Conservation (phyloP, 139 green algal species). For the Nannochloris sp. region DNA sequence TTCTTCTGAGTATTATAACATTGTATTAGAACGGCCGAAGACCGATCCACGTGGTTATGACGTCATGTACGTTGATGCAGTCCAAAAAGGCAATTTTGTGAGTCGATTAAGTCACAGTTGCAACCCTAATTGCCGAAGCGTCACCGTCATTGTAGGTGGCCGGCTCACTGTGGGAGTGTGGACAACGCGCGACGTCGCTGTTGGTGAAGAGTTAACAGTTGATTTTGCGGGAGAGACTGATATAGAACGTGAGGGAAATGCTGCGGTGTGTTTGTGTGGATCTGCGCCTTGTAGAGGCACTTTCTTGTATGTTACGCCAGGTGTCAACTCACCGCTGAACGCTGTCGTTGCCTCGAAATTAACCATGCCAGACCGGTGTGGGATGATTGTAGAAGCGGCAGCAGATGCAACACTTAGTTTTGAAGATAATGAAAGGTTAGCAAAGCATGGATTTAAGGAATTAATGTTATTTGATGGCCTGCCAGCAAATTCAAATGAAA, state of each 20-base stretch:
- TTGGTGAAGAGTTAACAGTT: conserved; percentile 76
- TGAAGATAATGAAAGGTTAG: conserved; percentile 44
- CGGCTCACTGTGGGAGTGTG: conserved; percentile 75
- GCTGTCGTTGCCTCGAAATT: conserved; percentile 50
- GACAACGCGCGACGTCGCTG: conserved; percentile 47
- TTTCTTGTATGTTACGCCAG: conserved; percentile 23
- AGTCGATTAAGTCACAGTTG: conserved; percentile 85
- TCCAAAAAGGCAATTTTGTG: conserved; percentile 71
- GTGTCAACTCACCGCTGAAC: conserved; percentile 48
- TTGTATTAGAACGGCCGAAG: conserved; percentile 55
- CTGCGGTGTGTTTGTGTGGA: conserved; percentile 73
- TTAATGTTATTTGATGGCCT: conserved; percentile 26
- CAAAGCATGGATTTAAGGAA: conserved; percentile 25
- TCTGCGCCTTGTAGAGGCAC: conserved; percentile 52
- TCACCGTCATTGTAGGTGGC: conserved; percentile 51
- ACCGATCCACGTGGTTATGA: conserved; percentile 51
- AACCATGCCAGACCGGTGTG: conserved; percentile 64
- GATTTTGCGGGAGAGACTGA: conserved; percentile 81
- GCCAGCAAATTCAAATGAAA: background rate
- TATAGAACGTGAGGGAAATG: conserved; percentile 60
- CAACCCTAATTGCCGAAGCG: conserved; percentile 79
- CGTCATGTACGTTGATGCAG: conserved; percentile 70
- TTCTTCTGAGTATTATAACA: conserved; percentile 94
- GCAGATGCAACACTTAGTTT: conserved; percentile 21
- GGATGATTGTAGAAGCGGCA: conserved; percentile 45